phyloP scores from a whole-genome alignment of 257 asterid genomes.

The Plantago major region DNA sequence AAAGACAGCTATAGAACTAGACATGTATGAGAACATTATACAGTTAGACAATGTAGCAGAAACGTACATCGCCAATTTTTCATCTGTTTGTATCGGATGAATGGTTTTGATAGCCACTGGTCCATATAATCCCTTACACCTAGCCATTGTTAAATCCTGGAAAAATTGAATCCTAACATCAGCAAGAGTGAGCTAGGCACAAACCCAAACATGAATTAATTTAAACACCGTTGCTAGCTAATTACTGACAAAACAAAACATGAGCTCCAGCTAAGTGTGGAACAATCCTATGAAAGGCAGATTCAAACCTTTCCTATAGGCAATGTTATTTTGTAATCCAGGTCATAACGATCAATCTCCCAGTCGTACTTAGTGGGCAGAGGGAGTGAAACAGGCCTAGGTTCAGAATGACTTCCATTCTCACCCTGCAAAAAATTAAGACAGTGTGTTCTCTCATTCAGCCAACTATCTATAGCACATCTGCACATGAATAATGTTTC shows the following conservation, averaged over 20 bases:
- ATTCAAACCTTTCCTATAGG: conserved; percentile 76
- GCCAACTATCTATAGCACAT: too few relatives aligned
- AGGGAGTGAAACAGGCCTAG: conserved; percentile 85
- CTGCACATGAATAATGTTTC: too few relatives aligned
- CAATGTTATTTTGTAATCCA: conserved; percentile 68
- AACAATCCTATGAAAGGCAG: neutral
- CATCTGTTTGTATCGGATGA: conserved; percentile 95
- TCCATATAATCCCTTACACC: conserved; percentile 71
- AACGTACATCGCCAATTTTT: conserved; percentile 84
- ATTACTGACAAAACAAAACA: too few relatives aligned
- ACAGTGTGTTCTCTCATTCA: neutral
- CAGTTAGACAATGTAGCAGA: neutral
- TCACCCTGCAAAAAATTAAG: conserved; percentile 60
- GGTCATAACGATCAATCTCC: conserved; percentile 90
- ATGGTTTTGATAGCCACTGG: conserved; percentile 96
- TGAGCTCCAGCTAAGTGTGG: too few relatives aligned
- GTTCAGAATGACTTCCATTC: conserved; percentile 97
- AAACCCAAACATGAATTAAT: neutral
- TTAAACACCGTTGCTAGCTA: too few relatives aligned
- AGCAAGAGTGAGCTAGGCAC: conserved; percentile 22
- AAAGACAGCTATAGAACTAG: too few relatives aligned
- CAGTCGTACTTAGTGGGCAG: conserved; percentile 94
- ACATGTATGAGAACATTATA: too few relatives aligned
- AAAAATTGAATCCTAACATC: conserved; percentile 84
- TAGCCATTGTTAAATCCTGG: conserved; percentile 74